A percentile compares a stretch with the other conserved stretches of the same genome.
Conservation (phyloP, 139 green algal genomes). For the Asterochloris erici region DNA sequence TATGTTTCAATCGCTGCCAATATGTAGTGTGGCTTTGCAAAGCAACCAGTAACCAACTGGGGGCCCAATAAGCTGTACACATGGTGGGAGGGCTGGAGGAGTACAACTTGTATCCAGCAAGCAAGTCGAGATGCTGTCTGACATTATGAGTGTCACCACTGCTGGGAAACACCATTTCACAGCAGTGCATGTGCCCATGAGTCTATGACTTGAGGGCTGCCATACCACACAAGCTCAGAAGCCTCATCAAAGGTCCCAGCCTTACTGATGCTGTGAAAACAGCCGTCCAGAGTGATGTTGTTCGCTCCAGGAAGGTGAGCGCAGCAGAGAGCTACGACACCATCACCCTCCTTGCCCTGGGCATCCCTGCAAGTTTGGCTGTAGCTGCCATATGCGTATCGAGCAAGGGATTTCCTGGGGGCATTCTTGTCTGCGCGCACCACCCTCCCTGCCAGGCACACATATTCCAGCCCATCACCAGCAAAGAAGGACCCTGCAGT, state of each 20-base stretch:
- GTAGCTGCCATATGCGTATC: too few species aligned
- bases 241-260: slow-evolving; percentile 57
- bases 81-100: too few species aligned
- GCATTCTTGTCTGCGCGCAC: background rate
- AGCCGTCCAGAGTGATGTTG: slow-evolving; percentile 60
- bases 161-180: background rate
- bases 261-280: slow-evolving; percentile 59
- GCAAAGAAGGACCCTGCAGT: background rate
- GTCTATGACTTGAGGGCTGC: slow-evolving; percentile 39
- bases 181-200: slow-evolving; percentile 28
- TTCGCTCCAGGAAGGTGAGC: slow-evolving; percentile 30
- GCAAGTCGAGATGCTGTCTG: too few species aligned
- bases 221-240: slow-evolving; percentile 33
- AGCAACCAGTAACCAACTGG: background rate
- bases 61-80: background rate
- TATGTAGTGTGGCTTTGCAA: background rate
- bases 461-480: background rate
- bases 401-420: too few species aligned
- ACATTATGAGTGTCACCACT: too few species aligned
- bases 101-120: too few species aligned
- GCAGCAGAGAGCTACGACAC: background rate
- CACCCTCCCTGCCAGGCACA: background rate
- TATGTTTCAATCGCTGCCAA: background rate
- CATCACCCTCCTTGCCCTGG: too few species aligned
- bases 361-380: too few species aligned